Conservation (phyloP, 164 flowering plant genomes). For the Cinnamomum chago region DNA sequence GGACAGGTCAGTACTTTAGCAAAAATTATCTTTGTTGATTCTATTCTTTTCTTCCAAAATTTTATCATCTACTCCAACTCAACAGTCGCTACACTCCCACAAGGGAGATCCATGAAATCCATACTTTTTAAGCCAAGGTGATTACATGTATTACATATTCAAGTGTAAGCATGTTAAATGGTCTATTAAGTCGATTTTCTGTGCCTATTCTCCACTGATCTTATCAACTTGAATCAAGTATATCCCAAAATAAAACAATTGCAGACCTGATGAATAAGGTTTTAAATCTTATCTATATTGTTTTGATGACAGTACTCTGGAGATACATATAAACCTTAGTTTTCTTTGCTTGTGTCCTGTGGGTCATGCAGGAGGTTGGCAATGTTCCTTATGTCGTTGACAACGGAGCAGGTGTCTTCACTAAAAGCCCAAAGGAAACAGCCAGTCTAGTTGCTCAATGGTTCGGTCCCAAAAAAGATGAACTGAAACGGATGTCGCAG, state of each 20-base stretch:
- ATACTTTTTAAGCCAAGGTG: neutral
- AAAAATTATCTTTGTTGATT: neutral
- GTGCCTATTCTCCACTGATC: neutral
- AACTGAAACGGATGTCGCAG: conserved; percentile 73
- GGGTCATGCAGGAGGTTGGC: conserved; percentile 68
- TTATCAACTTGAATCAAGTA: neutral
- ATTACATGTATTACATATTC: neutral
- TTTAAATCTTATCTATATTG: no score
- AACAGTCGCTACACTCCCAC: neutral
- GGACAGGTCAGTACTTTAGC: conserved; percentile 65
- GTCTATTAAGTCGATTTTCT: neutral
- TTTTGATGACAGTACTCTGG: neutral
- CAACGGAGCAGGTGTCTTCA: conserved; percentile 93
- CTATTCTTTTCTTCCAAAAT: neutral
- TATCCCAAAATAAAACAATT: neutral
- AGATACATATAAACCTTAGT: neutral
- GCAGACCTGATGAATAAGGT: neutral
- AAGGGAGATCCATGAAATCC: neutral
- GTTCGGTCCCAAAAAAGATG: conserved; percentile 81
- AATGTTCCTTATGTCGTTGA: conserved; percentile 95
- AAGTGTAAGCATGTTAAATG: neutral
- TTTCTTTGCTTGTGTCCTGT: neutral
- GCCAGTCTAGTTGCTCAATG: conserved; percentile 76
- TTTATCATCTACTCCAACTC: neutral
- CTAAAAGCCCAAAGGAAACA: conserved; percentile 75